Percentiles rank a stretch among this genome's conserved stretches.
Evolutionary conservation across 2,329 filamentous ascomycete genomes (phyloP).

Genomic region (Phialophora macrospora): DNA sequence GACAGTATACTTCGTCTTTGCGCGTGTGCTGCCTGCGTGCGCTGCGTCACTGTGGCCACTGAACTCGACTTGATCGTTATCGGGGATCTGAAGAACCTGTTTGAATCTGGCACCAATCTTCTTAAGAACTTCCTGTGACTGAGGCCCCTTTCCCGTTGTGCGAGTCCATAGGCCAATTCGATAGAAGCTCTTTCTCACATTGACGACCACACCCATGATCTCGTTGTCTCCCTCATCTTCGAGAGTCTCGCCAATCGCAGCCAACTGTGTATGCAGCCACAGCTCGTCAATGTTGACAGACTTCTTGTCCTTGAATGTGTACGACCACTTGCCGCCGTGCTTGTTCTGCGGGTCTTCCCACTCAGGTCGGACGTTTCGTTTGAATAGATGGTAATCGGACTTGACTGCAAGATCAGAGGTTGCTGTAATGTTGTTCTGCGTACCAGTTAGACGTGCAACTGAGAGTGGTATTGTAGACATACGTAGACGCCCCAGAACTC

Average conservation of each 20-base stretch:
- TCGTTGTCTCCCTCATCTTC: conserved; percentile 92
- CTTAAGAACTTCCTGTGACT: conserved; percentile 82
- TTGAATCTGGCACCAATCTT: conserved; percentile 91
- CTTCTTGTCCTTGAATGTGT: conserved; percentile 96
- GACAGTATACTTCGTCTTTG: conserved; percentile 90
- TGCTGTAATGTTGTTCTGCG: conserved; percentile 95
- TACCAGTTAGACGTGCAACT: conserved; percentile 19
- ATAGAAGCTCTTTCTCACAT: conserved; percentile 98
- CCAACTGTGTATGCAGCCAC: conserved; percentile 96
- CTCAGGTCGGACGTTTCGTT: conserved; percentile 92
- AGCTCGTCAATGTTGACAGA: conserved; percentile 88
- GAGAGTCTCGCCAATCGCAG: conserved; percentile 95
- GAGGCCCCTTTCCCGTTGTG: conserved; percentile 80
- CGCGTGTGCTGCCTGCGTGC: conserved; percentile 88
- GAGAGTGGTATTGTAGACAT: conserved; percentile 50
- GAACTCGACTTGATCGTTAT: conserved; percentile 84
- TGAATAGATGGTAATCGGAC: conserved; percentile 99
- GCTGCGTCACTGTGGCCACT: conserved; percentile 95
- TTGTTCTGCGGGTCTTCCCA: conserved; percentile 99
- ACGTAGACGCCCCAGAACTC: conserved; percentile 99
- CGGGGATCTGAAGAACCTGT: conserved; percentile 79
- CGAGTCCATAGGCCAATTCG: conserved; percentile 97
- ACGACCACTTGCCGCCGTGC: conserved; percentile 98
- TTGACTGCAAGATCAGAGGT: conserved; percentile 95
- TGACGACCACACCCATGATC: conserved; percentile 97